These are phyloP conservation scores for Prunus campanulata DNA, from an alignment of 306 rosid genomes.

Conservation along the genomic window DNA sequence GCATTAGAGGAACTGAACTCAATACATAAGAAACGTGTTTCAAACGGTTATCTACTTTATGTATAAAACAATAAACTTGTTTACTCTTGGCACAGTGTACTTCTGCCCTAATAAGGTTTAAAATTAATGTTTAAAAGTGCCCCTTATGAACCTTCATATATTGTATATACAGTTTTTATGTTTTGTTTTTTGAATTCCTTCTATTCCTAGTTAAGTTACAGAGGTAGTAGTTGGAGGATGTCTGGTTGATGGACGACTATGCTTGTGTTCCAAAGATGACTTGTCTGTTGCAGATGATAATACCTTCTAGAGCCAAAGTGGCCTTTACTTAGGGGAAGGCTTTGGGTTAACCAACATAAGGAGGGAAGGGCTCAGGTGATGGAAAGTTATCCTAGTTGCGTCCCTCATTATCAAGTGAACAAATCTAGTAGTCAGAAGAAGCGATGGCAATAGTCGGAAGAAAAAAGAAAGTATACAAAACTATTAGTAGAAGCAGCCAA, in stretches of 20 bases:
- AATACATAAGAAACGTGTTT: not conserved
- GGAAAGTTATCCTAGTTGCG: not conserved
- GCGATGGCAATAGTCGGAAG: no score
- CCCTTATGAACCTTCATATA: not conserved
- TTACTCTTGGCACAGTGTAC: not conserved
- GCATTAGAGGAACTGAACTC: not conserved
- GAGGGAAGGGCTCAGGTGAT: not conserved
- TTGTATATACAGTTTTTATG: not conserved
- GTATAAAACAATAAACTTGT: not conserved
- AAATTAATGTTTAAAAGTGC: not conserved
- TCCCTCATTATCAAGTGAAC: no score
- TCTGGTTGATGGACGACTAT: not conserved
- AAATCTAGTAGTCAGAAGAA: no score
- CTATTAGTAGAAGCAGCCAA: no score
- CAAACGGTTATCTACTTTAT: not conserved
- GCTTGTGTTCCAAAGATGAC: not conserved
- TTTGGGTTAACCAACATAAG: not conserved
- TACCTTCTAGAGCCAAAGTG: no score
- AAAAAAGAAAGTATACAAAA: no score
- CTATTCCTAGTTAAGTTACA: not conserved
- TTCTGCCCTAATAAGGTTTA: not conserved
- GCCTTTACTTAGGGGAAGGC: not conserved
- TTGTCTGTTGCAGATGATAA: not conserved
- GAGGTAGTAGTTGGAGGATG: not conserved
- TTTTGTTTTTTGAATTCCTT: not conserved